Percentiles rank a stretch among this genome's conserved stretches.
These are phyloP conservation scores for Pseudonitzschia multiseries DNA, from an alignment of 108 stramenopile species.

Conservation along the genomic window DNA sequence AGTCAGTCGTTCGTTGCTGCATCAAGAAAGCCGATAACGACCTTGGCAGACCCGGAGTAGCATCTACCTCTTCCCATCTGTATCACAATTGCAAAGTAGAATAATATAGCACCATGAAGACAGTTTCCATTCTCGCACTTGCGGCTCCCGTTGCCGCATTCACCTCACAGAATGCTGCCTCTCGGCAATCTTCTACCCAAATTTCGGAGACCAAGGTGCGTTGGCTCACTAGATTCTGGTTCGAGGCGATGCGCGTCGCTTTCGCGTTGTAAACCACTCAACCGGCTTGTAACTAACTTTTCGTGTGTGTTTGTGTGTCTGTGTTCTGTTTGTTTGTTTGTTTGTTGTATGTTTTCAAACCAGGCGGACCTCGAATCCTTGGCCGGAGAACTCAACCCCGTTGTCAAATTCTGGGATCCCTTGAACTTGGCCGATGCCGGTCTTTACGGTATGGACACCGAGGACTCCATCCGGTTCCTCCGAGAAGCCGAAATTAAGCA, in stretches of 20 bases:
- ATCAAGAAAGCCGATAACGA: conserved; percentile 6
- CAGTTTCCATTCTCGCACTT: conserved; percentile 12
- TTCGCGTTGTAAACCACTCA: too few relatives aligned
- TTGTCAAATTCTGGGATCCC: conserved; percentile 69
- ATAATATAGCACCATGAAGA: conserved; percentile 26
- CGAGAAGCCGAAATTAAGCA: conserved; percentile 84
- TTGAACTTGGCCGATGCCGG: conserved; percentile 63
- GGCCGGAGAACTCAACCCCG: conserved; percentile 64
- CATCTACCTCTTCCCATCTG: conserved; percentile 7
- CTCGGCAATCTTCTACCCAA: neutral
- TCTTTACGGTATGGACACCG: conserved; percentile 70
- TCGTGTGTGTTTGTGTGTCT: too few relatives aligned
- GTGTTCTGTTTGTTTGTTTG: too few relatives aligned
- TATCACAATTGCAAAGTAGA: neutral
- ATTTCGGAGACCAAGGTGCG: conserved; percentile 9
- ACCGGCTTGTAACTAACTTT: too few relatives aligned
- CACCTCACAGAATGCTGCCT: conserved; percentile 20
- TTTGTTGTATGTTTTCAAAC: too few relatives aligned
- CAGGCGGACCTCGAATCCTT: conserved; percentile 67
- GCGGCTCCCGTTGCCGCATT: conserved; percentile 44
- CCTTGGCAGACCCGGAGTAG: conserved; percentile 14
- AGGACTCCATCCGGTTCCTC: conserved; percentile 66
- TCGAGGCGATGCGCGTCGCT: too few relatives aligned
- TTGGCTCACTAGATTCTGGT: too few relatives aligned
- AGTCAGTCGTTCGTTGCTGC: conserved; percentile 37